Evolutionary conservation across 2,329 filamentous ascomycete species (phyloP).

Genomic region (Pseudogymnoascus sp.): DNA sequence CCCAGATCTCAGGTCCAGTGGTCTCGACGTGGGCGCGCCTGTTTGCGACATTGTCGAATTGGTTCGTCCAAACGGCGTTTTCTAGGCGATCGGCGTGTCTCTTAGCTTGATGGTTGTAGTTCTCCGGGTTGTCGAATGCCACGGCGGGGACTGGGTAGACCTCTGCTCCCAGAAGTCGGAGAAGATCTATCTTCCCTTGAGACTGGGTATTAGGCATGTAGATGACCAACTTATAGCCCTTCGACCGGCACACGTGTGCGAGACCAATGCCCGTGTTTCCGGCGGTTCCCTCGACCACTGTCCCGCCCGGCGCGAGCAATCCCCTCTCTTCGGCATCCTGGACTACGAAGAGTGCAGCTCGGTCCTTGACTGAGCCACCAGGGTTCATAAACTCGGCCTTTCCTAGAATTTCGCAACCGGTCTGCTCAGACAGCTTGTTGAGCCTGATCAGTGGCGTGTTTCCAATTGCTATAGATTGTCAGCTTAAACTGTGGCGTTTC

Average conservation of each 20-base stretch:
- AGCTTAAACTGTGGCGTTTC: neutral
- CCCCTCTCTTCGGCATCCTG: slow-evolving; percentile 88
- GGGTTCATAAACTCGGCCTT: slow-evolving; percentile 99
- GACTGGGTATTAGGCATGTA: slow-evolving; percentile 99
- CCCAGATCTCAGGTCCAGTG: slow-evolving; percentile 95
- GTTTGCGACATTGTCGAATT: slow-evolving; percentile 97
- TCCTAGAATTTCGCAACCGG: slow-evolving; percentile 87
- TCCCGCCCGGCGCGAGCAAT: slow-evolving; percentile 75
- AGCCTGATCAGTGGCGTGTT: slow-evolving; percentile 93
- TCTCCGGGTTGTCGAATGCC: slow-evolving; percentile 87
- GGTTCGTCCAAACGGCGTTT: slow-evolving; percentile 96
- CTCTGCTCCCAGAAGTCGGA: slow-evolving; percentile 85
- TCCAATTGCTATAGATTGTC: slow-evolving; percentile 66
- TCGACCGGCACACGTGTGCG: slow-evolving; percentile 87
- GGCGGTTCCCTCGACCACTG: slow-evolving; percentile 93
- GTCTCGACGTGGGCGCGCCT: slow-evolving; percentile 92
- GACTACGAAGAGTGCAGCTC: slow-evolving; percentile 89
- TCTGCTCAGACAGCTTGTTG: slow-evolving; percentile 80
- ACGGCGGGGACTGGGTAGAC: slow-evolving; percentile 95
- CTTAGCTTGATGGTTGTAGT: slow-evolving; percentile 95
- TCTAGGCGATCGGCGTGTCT: slow-evolving; percentile 80
- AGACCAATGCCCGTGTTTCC: slow-evolving; percentile 98
- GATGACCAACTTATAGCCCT: slow-evolving; percentile 91
- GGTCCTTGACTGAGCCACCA: slow-evolving; percentile 92
- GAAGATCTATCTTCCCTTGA: slow-evolving; percentile 92